phyloP scores from a whole-genome alignment of 805 yeast genomes.

The Wickerhamiella dianesei region DNA sequence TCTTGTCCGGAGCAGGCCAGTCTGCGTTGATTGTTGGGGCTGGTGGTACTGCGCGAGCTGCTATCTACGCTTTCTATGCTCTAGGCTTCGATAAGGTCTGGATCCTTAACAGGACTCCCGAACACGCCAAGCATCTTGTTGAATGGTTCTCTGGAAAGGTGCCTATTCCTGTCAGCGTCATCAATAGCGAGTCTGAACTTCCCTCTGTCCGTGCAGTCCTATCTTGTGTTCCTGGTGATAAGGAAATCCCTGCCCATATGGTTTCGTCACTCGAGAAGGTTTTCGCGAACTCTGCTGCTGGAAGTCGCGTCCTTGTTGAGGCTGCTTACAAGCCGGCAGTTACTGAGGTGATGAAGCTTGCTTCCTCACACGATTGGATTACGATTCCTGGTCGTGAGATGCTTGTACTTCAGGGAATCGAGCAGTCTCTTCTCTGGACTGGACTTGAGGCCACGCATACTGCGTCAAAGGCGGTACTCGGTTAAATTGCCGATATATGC shows the following conservation, averaged over 20 bases:
- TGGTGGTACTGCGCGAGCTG: constrained; percentile 96
- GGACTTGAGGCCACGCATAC: constrained; percentile 24
- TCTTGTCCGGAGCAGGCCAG: constrained; percentile 23
- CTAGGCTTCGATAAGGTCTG: constrained; percentile 69
- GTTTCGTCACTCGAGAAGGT: constrained; percentile 2
- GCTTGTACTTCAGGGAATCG: constrained; percentile 87
- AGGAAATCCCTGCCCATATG: constrained; percentile 9
- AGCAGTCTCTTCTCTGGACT: constrained; percentile 68
- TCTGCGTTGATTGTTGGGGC: constrained; percentile 84
- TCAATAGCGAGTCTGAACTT: constrained; percentile 28
- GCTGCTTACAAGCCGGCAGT: constrained; percentile 88
- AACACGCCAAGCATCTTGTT: constrained; percentile 48
- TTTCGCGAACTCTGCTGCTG: constrained; percentile 33
- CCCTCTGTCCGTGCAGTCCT: constrained; percentile 35
- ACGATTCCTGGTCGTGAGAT: constrained; percentile 84
- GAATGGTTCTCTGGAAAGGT: constrained; percentile 39
- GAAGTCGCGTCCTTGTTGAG: constrained; percentile 50
- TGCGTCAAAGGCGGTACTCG: constrained; percentile 16
- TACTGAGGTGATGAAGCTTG: constrained; percentile 76
- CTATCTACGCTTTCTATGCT: constrained; percentile 66
- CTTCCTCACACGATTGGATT: constrained; percentile 55
- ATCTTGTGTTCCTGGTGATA: constrained; percentile 18
- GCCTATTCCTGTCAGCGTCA: constrained; percentile 42
- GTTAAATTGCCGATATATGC: neutral
- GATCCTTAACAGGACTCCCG: constrained; percentile 64